A percentile compares a stretch with the other conserved stretches of the same genome.
phyloP scores from a whole-genome alignment of 345 rosid genomes.

The Citrus reticulata region DNA sequence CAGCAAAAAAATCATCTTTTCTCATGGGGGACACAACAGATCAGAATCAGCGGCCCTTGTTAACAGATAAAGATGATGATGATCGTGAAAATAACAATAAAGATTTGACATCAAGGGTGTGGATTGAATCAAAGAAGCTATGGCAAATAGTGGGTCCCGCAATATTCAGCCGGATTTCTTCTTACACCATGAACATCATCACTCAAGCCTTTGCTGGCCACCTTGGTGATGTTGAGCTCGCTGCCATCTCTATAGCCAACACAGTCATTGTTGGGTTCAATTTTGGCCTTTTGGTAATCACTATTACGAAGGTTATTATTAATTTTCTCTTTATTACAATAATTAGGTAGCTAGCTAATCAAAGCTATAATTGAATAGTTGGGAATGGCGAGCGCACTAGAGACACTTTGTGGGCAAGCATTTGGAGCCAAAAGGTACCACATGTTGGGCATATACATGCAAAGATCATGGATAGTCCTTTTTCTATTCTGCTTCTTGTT shows the following conservation, averaged over 20 bases:
- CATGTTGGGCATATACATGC: slow-evolving; percentile 71
- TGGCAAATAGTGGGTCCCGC: slow-evolving; percentile 68
- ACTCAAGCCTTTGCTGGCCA: slow-evolving; percentile 75
- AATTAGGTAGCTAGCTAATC: not conserved
- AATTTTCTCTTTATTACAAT: too few species aligned
- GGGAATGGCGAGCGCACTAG: slow-evolving; percentile 82
- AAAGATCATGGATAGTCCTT: slow-evolving; percentile 68
- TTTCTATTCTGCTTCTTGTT: slow-evolving; percentile 45
- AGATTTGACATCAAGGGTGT: slow-evolving; percentile 18
- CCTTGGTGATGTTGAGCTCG: slow-evolving; percentile 59
- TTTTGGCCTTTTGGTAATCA: slow-evolving; percentile 56
- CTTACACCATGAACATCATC: slow-evolving; percentile 47
- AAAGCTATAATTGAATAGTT: slow-evolving; percentile 23
- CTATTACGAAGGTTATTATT: not conserved
- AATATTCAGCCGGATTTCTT: slow-evolving; percentile 45
- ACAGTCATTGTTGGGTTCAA: slow-evolving; percentile 65
- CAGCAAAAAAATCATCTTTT: too few species aligned
- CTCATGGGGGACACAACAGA: not conserved
- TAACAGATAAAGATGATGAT: not conserved
- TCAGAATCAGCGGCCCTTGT: not conserved
- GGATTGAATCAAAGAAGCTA: slow-evolving; percentile 53
- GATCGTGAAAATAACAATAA: not conserved
- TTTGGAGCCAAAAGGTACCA: slow-evolving; percentile 62
- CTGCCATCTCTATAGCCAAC: slow-evolving; percentile 59
- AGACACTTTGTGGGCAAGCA: slow-evolving; percentile 78